Percentiles rank a stretch among this genome's conserved stretches.
Evolutionary conservation across 139 green algal genomes (phyloP).

Genomic region (Volvox reticuliferus): DNA sequence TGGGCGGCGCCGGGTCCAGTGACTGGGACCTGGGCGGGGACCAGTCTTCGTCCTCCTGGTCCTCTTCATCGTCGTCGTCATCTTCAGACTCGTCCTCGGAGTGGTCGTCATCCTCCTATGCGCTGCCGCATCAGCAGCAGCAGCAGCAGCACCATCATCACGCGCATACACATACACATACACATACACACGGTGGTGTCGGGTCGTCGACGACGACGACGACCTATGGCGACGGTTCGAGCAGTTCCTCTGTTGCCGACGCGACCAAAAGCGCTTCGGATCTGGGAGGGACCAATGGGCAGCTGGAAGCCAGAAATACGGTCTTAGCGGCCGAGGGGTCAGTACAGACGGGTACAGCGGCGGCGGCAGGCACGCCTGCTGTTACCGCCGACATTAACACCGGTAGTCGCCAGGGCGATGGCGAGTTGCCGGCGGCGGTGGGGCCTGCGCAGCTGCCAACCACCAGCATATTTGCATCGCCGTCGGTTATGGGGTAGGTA

Average conservation of each 20-base stretch:
- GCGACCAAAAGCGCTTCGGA: not conserved
- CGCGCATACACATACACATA: not conserved
- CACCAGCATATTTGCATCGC: not conserved
- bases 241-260: not conserved
- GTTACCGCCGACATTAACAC: not conserved
- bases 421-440: not conserved
- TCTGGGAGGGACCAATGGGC: not conserved
- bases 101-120: not conserved
- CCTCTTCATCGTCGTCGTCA: not conserved
- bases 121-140: not conserved
- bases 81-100: not conserved
- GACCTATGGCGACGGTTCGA: not conserved
- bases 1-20: not conserved
- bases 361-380: not conserved
- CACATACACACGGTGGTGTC: not conserved
- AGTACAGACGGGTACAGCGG: not conserved
- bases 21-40: too few species aligned
- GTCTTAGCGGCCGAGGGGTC: not conserved
- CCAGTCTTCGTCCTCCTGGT: not conserved
- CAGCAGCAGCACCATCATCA: conserved; percentile 8
- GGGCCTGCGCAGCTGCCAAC: not conserved
- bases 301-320: not conserved
- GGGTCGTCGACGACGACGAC: not conserved
- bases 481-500: conserved; percentile 6
- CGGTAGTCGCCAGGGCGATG: not conserved